Evolutionary conservation across 495 filamentous ascomycete species (phyloP).

Genomic region (Daldinia loculata): DNA sequence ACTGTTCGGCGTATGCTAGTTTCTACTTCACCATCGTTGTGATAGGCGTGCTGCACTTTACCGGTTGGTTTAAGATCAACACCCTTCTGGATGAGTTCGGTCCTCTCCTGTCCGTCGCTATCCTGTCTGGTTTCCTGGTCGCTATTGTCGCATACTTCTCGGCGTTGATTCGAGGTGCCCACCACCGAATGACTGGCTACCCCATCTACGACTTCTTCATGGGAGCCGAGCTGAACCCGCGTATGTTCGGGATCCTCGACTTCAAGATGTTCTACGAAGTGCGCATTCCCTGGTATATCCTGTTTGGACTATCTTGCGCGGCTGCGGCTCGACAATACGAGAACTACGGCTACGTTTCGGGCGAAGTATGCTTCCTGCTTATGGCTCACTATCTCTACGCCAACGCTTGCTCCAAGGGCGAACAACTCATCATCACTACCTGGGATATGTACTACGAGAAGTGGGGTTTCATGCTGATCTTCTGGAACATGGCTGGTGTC

Average conservation of each 20-base stretch:
- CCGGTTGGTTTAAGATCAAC: conserved; percentile 87
- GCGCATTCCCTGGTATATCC: conserved; percentile 94
- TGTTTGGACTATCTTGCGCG: conserved; percentile 79
- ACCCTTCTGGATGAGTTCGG: conserved; percentile 97
- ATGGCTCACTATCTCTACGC: conserved; percentile 97
- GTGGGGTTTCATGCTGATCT: conserved; percentile 99
- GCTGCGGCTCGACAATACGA: conserved; percentile 90
- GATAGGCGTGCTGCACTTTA: conserved; percentile 74
- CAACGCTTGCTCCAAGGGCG: conserved; percentile 95
- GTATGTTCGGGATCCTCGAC: conserved; percentile 92
- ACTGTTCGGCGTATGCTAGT: conserved; percentile 87
- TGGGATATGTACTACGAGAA: conserved; percentile 99
- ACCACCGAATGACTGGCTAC: conserved; percentile 92
- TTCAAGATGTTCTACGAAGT: conserved; percentile 99
- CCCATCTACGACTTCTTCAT: conserved; percentile 98
- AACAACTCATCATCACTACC: conserved; percentile 91
- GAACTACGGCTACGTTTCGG: conserved; percentile 86
- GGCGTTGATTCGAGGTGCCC: conserved; percentile 76
- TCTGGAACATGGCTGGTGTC: conserved; percentile 98
- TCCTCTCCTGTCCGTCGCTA: conserved; percentile 86
- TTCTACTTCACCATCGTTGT: conserved; percentile 86
- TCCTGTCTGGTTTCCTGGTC: conserved; percentile 84
- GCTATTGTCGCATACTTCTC: conserved; percentile 85
- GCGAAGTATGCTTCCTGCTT: conserved; percentile 85
- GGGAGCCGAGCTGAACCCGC: conserved; percentile 96